phyloP scores from a whole-genome alignment of 1,284 basidiomycete genomes.

The Papiliotrema flavescens region DNA sequence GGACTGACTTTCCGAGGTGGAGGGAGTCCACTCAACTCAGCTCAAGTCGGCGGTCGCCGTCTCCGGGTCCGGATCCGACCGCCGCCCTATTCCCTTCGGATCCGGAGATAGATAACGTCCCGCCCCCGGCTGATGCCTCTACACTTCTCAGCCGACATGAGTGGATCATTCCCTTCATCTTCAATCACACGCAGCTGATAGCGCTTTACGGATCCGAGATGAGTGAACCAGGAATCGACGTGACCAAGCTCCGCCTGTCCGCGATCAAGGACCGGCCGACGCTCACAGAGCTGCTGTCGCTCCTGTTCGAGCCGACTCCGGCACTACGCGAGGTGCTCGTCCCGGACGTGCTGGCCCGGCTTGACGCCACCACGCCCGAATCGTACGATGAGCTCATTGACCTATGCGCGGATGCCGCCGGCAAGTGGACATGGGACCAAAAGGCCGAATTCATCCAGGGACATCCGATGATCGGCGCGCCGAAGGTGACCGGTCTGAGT shows the following conservation, averaged over 20 bases:
- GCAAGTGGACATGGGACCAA: constrained; percentile 57
- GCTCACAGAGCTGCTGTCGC: constrained; percentile 20
- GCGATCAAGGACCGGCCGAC: neutral
- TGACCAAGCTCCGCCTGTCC: neutral
- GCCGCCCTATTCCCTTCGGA: no score
- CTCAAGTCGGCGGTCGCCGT: no score
- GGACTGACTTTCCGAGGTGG: no score
- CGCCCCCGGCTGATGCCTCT: no score
- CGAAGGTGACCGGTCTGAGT: constrained; percentile 59
- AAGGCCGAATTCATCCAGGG: constrained; percentile 70
- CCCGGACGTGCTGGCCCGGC: constrained; percentile 20
- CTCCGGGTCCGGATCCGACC: no score
- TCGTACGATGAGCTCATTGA: constrained; percentile 64
- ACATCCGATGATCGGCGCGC: constrained; percentile 85
- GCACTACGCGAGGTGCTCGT: constrained; percentile 24
- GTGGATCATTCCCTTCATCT: no score
- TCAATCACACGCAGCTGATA: no score
- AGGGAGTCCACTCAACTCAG: no score
- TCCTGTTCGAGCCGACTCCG: constrained; percentile 35
- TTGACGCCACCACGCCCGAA: constrained; percentile 21
- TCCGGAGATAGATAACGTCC: no score
- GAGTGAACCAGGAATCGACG: neutral
- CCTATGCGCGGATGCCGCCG: constrained; percentile 56
- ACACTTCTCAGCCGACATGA: no score
- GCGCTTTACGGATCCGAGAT: neutral